Conservation (phyloP, 257 asterid species). For the Capsicum baccatum region DNA sequence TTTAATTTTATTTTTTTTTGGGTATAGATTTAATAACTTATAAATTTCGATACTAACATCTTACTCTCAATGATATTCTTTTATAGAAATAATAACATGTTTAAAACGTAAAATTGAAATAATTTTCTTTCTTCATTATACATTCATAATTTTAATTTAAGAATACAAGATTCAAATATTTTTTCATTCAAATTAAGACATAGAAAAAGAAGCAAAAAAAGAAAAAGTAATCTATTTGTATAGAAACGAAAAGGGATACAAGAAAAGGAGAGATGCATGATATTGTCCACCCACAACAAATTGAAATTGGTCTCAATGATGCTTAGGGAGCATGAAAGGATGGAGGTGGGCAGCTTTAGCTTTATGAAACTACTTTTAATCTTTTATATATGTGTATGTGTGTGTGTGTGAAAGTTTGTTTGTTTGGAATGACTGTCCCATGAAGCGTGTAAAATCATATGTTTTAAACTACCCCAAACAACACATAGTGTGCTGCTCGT, state of each 20-base stretch:
- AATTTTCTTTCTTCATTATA: too few species aligned
- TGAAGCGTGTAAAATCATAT: constrained; percentile 22
- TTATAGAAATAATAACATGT: too few species aligned
- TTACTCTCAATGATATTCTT: too few species aligned
- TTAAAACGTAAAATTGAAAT: too few species aligned
- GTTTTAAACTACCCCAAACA: not conserved
- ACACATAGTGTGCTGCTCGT: not conserved
- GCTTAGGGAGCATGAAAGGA: constrained; percentile 21
- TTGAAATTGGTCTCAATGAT: constrained; percentile 19
- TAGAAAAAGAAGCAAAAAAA: too few species aligned
- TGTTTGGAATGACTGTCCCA: not conserved
- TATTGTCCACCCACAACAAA: constrained; percentile 19
- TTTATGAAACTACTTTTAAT: not conserved
- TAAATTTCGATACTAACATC: too few species aligned
- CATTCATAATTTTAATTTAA: too few species aligned
- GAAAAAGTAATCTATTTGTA: not conserved
- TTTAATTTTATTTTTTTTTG: too few species aligned
- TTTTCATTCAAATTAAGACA: too few species aligned
- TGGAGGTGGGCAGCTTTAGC: constrained; percentile 27
- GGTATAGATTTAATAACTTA: too few species aligned
- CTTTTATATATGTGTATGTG: not conserved
- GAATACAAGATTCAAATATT: too few species aligned
- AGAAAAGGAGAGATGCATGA: constrained; percentile 25
- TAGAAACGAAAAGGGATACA: not conserved
- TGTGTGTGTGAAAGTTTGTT: not conserved